Evolutionary conservation across 2,329 filamentous ascomycete genomes (phyloP), one percentile per base, ranked within the genome.

Genomic region (Penicillium janthinellum): DNA sequence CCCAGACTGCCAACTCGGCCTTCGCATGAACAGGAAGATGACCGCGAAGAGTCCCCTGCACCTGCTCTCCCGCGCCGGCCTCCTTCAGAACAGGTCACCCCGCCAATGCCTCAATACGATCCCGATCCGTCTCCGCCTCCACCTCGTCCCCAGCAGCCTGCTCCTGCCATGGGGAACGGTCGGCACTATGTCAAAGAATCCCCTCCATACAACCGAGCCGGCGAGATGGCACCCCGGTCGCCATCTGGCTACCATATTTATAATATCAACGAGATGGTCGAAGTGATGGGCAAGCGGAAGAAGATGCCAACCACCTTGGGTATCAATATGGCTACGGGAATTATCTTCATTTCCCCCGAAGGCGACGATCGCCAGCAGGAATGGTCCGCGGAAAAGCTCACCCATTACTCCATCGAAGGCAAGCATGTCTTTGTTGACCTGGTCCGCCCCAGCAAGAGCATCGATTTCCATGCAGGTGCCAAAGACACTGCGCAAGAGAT

Each of bases 401-500:
- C 90, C n/a, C 92, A 97, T 76, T 98, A 98, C 76, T 97, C 93
- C 22, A 92, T 96, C 59, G 95, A 99, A 79, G 95, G 94, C 38
- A 99, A 99, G 73, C 95, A 98, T 76, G 91, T 99, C 14, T 99
- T 99, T 72, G 83, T 99, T 74, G 95, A 99, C 75, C 82, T 99
- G 49, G 89, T 97, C 54, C 84, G 89, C 56, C 95, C 95, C 6
- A 96, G 91, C 78, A 97, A 94, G 80, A 97, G 92, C 74, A 83
- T 97, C 59, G 95, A 99, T 77, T 96, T 99, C 67, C 95, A 99
- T 75, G 96, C 95, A 17, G 95, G 95, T 45, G 92, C 93, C 48
- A 99, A 98, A 78, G 95, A 98, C 75, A 97, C 94, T 5, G 95
- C 95, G 6, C 88, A 93, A 66, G 94, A 98, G 77, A 98, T 99